Base-by-base conservation (phyloP, 768 basidiomycete genomes). In the Pleurotus sapidus region DNA sequence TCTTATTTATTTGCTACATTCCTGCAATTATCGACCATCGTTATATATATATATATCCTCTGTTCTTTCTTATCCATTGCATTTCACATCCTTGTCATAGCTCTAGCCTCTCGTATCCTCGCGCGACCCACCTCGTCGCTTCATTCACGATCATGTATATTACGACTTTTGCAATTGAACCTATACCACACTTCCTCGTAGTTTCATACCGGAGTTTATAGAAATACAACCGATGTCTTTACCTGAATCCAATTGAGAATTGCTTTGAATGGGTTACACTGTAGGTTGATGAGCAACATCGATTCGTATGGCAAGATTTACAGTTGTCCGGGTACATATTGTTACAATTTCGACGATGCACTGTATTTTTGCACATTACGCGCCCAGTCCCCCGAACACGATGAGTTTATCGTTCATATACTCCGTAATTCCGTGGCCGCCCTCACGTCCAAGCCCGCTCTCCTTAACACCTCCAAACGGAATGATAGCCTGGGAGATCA, bases 381-480 rank as follows among this genome's bases (percentile, higher is more conserved):
- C 46, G 20, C 72, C 69, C 62, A 92, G 64, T 11, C 89, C 90
- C 45, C 92, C 91, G 64, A 94, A 91, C 14, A 84, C 83, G 63
- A 94, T 89, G 72, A 90, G 65, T 71, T 94, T 94, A 45, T 79
- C 80, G 67, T 86, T 88, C 84, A 93, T 73, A 65, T 91, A 98
- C 64, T 98, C 96, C 42, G 87, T 83, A 61, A 98, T 92, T 3
- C 95, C 95, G 71, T 93, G 89, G 1, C 84, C 83, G 5, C 96
- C 96, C 66, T 96, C 95, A 34, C 91, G 80, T 14, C 96, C 91
- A 49, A 77, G 42, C 11, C 94, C 95, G 65, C 91, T 93, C 77
- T 97, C 91, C 73, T 95, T 94, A 48, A 95, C 74, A 6, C 94
- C 94, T 20, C 95, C 94, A 64, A 96, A 95, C 17, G 93, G 93